phyloP scores from a whole-genome alignment of 495 filamentous ascomycete genomes.

The Tuber calosporum region DNA sequence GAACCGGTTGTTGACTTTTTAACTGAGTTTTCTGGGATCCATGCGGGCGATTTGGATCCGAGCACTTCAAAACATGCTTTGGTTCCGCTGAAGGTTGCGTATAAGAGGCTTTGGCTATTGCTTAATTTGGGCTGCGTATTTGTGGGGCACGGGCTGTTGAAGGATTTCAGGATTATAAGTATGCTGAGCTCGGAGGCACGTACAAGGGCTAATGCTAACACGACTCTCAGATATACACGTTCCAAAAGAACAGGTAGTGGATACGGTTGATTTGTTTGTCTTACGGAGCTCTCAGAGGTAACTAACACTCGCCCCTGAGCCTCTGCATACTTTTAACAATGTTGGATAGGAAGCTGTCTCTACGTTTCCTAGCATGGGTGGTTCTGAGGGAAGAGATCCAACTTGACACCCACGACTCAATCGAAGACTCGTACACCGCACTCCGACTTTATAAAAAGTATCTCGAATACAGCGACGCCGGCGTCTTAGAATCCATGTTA shows the following conservation, averaged over 20 bases:
- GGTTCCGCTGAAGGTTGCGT: constrained; percentile 79
- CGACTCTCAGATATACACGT: constrained; percentile 65
- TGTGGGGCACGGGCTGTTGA: constrained; percentile 82
- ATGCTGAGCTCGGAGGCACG: constrained; percentile 6
- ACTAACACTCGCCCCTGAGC: background rate
- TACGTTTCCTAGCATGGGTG: constrained; percentile 81
- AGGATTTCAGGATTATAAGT: constrained; percentile 91
- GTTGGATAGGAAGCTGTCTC: constrained; percentile 62
- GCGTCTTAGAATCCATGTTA: constrained; percentile 68
- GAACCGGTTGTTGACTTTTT: constrained; percentile 94
- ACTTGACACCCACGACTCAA: constrained; percentile 77
- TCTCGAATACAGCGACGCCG: constrained; percentile 76
- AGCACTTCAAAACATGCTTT: constrained; percentile 66
- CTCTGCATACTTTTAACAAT: constrained; percentile 4
- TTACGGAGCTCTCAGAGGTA: constrained; percentile 39
- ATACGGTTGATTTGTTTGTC: constrained; percentile 84
- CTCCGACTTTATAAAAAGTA: constrained; percentile 85
- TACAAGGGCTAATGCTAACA: background rate
- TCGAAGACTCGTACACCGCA: constrained; percentile 87
- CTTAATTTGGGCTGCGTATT: constrained; percentile 91
- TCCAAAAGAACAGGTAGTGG: constrained; percentile 80
- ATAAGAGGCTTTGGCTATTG: constrained; percentile 96
- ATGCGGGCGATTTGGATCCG: constrained; percentile 71
- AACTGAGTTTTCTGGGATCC: constrained; percentile 86
- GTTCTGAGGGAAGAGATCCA: constrained; percentile 90